Evolutionary conservation across 2,329 filamentous ascomycete genomes (phyloP), one percentile per base, ranked within the genome.

Genomic region (Cytospora schulzeri): DNA sequence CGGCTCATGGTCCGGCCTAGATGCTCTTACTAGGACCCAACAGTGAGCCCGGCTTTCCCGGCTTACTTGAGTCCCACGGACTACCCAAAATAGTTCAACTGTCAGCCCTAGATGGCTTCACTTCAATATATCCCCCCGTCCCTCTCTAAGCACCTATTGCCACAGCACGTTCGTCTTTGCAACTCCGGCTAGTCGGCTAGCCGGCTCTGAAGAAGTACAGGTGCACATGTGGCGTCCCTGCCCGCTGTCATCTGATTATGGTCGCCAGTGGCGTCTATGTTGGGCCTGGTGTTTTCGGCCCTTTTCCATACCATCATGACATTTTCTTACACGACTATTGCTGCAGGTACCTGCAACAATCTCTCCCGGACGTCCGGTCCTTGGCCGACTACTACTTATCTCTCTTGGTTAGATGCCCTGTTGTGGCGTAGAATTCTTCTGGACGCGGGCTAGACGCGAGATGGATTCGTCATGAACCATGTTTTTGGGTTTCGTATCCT

Each of bases 281-380:
- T 54, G 59, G 35, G 24, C 33, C 3, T 14, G 33, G 17, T 22
- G 35, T 35, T 61, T 48, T 55, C 35, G 35, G 29, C 38, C 28
- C 22, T 12, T 31, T 33, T 41, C 28, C 48, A n/a, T 19, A 56
- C 28, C 24, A 41, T 50, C 35, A 56, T 62, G 52, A 19, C n/a
- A 62, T 22, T 50, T n/a, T 24, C 12, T 51, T 62, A 29, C n/a
- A 35, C 9, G 52, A 26, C n/a, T n/a, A 19, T 48, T 62, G 15
- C 38, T n/a, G 17, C 38, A 7, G 38, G 17, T 41, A 41, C 38
- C 38, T 56, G 59, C 59, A 56, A 62, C 59, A 52, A 50, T 61
- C n/a, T 52, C 52, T 50, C 51, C 55, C 59, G 59, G 59, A 62
- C 52, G 59, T 62, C 59, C 59, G 59, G 53, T 26, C 19, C 59